These are phyloP conservation scores for Aristolochia californica DNA, from an alignment of 164 flowering plant genomes.

Conservation along the genomic window DNA sequence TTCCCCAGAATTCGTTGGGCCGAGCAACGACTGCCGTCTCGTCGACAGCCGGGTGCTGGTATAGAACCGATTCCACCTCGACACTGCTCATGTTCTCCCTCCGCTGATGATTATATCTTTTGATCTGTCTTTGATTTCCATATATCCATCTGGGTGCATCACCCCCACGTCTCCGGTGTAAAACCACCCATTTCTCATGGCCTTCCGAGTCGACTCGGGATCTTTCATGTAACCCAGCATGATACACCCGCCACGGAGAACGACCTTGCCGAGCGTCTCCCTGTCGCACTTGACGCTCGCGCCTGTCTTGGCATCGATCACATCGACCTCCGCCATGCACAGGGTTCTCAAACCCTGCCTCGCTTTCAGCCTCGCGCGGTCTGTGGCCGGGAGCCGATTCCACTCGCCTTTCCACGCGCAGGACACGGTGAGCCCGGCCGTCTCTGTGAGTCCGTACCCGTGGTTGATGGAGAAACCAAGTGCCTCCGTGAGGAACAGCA, in stretches of 20 bases:
- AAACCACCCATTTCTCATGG: slow-evolving; percentile 27
- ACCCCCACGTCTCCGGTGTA: slow-evolving; percentile 36
- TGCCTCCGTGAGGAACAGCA: slow-evolving; percentile 26
- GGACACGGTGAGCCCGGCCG: slow-evolving; percentile 26
- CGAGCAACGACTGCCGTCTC: slow-evolving; percentile 51
- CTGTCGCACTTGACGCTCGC: slow-evolving; percentile 28
- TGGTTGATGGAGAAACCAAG: slow-evolving; percentile 38
- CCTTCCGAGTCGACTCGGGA: slow-evolving; percentile 16
- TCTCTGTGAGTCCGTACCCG: slow-evolving; percentile 49
- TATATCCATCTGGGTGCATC: slow-evolving; percentile 30
- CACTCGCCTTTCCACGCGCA: slow-evolving; percentile 47
- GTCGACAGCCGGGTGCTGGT: slow-evolving; percentile 25
- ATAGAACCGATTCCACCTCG: slow-evolving; percentile 45
- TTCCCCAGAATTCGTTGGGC: slow-evolving; percentile 44
- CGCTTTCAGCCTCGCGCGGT: slow-evolving; percentile 34
- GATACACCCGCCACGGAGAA: slow-evolving; percentile 25
- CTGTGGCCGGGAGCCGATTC: slow-evolving; percentile 30
- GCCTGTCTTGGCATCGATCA: slow-evolving; percentile 23
- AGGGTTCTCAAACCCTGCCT: slow-evolving; percentile 35
- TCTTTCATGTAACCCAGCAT: slow-evolving; percentile 37
- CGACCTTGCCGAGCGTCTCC: slow-evolving; percentile 30
- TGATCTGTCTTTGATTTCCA: slow-evolving; percentile 31
- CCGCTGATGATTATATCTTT: slow-evolving; percentile 46
- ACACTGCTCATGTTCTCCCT: slow-evolving; percentile 50
- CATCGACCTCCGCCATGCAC: slow-evolving; percentile 24